Base-by-base conservation (phyloP, 345 rosid genomes). In the Syzygium aqueum region DNA sequence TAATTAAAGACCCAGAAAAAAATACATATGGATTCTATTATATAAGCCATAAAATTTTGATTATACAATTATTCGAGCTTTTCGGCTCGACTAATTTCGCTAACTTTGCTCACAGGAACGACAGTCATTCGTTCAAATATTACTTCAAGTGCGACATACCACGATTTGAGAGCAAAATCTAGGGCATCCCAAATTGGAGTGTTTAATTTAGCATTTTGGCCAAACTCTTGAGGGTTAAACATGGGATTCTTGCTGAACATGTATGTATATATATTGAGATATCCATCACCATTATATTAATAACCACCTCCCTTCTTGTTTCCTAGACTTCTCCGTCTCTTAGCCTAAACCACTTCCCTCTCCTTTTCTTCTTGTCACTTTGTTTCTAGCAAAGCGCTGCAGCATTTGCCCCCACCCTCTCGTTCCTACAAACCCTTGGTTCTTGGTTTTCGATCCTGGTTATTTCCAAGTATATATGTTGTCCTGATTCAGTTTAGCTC, bases 271-370 rank as follows among this genome's bases (percentile, higher is more conserved):
- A 28, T 53, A 84, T 28, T 28, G 56, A 23, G 56, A 84, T 9
- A 53, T 53, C 46, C 11, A 30, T 5, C 85, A 6, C 46, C 28
- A 84, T 84, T 28, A 51, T 84, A 84, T 37, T 53, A 53, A 73
- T 73, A 37, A 21, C 49, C 82, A 37, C 82, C 82, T 0, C 49
- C 82, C 82, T 73, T 73, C 82, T 73, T 28, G 85, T 23, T 28
- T 43, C 86, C 87, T 53, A 52, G 85, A 43, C 73, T 52, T 86
- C 84, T 86, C 88, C 57, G 85, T 86, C 88, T 53, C 14, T 43
- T 43, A 73, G 13, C 73, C 61, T 10, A 43, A 37, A 73, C 85
- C 40, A 51, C 85, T 78, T 50, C 37, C 11, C 11, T 4, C 13
- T 51, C 52, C 87, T 50, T 11, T 61, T 12, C 85, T 80, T 46